Base-by-base conservation (phyloP, 306 rosid species). In the Trifolium fragiferum region DNA sequence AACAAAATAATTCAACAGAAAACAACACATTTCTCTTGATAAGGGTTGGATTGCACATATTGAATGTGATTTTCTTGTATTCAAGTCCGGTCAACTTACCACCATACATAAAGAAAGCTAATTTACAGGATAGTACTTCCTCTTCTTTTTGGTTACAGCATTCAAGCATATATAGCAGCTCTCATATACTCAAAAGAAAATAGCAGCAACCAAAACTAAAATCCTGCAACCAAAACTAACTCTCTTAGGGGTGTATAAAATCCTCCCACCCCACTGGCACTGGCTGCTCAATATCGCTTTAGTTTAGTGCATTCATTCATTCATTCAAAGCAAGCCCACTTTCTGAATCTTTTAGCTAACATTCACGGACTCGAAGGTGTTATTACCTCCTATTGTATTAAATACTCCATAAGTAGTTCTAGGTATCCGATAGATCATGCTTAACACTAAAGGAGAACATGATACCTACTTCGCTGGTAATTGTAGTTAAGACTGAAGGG, bases 31-130 rank as follows among this genome's bases (percentile, higher is more conserved):
- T 50, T 33, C 19, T 69, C 47, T 7, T 18, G 53, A 43, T 14
- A 23, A 66, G 35, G 69, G 19, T 43, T 66, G 55, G 21, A 43
- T 66, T 43, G 35, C 38, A 43, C 14, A 44, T 44, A 67, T 43
- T 13, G 72, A 21, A 23, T 20, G 10, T 0, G 37, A 23, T 66
- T 43, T 41, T 66, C 72, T 43, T 44, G 57, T 43, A 43, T 23
- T 43, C 2, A 13, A 23, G 55, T 43, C 57, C 72, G 14, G 54
- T 4, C 43, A 66, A 21, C 3, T 20, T 21, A 6, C 35, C 16
- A 19, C 19, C 70, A 66, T 10, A 61, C 16, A 6, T 6, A 66
- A 66, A 41, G 37, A 43, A 41, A 41, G 3, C 32, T 12, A 41
- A 41, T 20, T 23, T 21, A 43, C 14, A 7, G 38, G 54, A 21